Base-by-base conservation (phyloP, 2,329 filamentous ascomycete genomes). In the Scedosporium boydii region DNA sequence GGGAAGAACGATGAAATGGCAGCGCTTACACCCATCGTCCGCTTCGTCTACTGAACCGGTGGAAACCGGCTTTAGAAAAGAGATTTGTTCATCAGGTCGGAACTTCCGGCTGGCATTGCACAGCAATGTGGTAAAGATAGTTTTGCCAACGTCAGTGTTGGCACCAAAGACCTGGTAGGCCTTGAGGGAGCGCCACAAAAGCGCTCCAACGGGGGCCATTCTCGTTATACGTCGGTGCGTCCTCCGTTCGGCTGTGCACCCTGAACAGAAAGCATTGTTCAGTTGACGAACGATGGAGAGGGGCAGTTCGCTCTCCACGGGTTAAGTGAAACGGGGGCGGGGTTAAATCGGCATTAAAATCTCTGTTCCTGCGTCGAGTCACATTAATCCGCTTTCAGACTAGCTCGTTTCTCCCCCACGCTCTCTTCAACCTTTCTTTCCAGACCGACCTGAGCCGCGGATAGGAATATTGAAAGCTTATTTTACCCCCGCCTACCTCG, bases 131-230 rank as follows among this genome's bases (percentile, higher is more conserved):
- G 88, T 87, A 63, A 92, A 82, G 38, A 96, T 84, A 0, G 91
- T 96, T 78, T 96, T 96, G 66, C 91, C 91, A 27, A 95, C 89
- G 66, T 90, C 85, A 0, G 91, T 95, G 69, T 93, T 95, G 57
- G 91, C 89, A 29, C 91, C 91, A 69, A 89, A 96, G 44, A 96
- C 78, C 73, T 95, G 90, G 67, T 90, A 83, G 12, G 85, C 80
- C 64, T 85, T 84, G 61, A 93, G 78, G 7, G 82, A 83, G 64
- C 87, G 85, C 84, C 87, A 90, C 44, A 92, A 78, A 58, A 85
- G 78, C 60, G 85, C 81, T 58, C 84, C 80, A 60, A 85, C 74
- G 27, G 82, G 81, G 62, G 77, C 68, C 75, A 78, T 78, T 34
- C 56, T 65, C 57, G 16, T 6, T 16, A 16, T 58, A 21, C 12